These are phyloP conservation scores for Penicillium verhagenii DNA, from an alignment of 495 filamentous ascomycete genomes.

Conservation along the genomic window DNA sequence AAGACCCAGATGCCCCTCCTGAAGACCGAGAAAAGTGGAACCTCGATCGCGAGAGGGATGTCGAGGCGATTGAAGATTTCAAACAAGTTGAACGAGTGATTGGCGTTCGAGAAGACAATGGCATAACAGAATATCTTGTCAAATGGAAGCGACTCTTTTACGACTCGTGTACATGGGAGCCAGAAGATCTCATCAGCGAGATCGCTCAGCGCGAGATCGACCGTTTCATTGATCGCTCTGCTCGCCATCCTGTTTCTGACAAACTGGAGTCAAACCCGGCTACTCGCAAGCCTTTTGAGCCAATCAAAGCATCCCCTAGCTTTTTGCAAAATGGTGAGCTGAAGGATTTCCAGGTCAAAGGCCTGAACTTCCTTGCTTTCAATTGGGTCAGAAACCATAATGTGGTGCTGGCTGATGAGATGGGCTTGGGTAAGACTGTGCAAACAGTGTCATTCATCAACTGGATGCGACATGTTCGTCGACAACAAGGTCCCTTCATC, in stretches of 20 bases:
- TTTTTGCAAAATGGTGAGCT: constrained; percentile 86
- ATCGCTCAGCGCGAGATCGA: constrained; percentile 86
- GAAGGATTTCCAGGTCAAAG: constrained; percentile 90
- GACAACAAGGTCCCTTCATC: constrained; percentile 91
- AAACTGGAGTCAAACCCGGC: constrained; percentile 66
- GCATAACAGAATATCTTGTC: constrained; percentile 72
- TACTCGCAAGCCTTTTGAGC: constrained; percentile 69
- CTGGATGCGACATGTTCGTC: constrained; percentile 90
- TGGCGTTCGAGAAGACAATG: constrained; percentile 68
- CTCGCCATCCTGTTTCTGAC: constrained; percentile 73
- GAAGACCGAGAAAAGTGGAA: constrained; percentile 91
- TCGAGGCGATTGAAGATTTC: constrained; percentile 80
- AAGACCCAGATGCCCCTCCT: constrained; percentile 67
- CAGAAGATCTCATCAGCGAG: constrained; percentile 66
- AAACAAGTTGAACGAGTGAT: constrained; percentile 92
- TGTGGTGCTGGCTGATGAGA: constrained; percentile 96
- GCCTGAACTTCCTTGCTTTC: constrained; percentile 89
- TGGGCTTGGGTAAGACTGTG: constrained; percentile 98
- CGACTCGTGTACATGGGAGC: constrained; percentile 92
- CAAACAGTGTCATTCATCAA: constrained; percentile 97
- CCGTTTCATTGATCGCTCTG: constrained; percentile 78
- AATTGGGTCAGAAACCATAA: constrained; percentile 92
- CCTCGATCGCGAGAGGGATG: constrained; percentile 81
- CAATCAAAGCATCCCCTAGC: constrained; percentile 71
- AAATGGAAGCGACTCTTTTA: constrained; percentile 90